Conservation (phyloP, 257 asterid species). For the Cynanchum wilfordii region DNA sequence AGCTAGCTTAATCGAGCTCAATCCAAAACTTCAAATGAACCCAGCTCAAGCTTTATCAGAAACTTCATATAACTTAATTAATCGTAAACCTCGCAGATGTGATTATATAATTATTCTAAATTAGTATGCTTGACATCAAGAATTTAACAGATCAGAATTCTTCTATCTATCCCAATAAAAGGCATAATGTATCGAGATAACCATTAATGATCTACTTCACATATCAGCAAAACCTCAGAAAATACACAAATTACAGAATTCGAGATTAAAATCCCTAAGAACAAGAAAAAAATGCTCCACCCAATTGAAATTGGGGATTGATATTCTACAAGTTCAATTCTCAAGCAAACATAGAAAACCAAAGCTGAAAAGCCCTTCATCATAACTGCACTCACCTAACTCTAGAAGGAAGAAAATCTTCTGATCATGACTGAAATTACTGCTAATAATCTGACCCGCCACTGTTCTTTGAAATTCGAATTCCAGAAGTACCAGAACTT, state of each 20-base stretch:
- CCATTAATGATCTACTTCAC: neutral
- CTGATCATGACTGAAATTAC: neutral
- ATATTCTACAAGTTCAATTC: neutral
- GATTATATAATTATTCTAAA: too few species aligned
- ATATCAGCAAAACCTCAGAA: neutral
- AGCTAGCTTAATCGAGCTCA: neutral
- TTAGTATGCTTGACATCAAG: slow-evolving; percentile 6
- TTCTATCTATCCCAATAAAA: neutral
- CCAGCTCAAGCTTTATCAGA: neutral
- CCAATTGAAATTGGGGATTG: neutral
- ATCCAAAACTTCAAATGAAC: neutral
- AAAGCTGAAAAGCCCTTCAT: neutral
- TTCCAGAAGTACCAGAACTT: neutral
- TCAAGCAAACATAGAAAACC: neutral
- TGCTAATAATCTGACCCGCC: neutral
- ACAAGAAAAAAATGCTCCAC: neutral
- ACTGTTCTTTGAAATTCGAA: neutral
- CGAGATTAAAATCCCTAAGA: neutral
- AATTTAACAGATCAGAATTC: neutral
- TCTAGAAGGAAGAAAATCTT: neutral
- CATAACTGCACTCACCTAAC: neutral
- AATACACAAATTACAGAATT: neutral
- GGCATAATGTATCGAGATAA: neutral
- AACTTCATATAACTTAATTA: neutral
- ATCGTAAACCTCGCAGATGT: too few species aligned